Base-by-base conservation (phyloP, 1,284 basidiomycete genomes). In the Mycosarcoma mackinlayi region DNA sequence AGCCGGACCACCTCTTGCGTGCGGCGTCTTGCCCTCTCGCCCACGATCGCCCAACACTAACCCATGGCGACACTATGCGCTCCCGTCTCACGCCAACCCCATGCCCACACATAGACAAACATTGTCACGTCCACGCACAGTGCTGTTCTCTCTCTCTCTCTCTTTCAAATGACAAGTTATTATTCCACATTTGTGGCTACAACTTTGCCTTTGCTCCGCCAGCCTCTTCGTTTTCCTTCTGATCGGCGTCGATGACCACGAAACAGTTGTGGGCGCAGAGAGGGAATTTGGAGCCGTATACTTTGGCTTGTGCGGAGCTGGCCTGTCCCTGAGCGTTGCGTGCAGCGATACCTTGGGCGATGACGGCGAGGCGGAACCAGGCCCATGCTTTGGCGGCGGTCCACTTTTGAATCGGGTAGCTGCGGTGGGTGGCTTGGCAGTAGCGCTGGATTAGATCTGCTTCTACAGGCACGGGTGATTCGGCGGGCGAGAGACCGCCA, bases 291-390 rank as follows among this genome's bases (percentile, higher is more conserved):
- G 57, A 48, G 0, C 69, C 78, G 31, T 78, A 77, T 33, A 52
- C 48, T 18, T 71, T 62, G 4, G 77, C 77, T 28, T 78, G 84
- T 65, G 92, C 93, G 0, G 91, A 92, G 76, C 89, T 92, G 0
- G 93, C 93, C 84, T 95, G 93, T 8, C 92, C 88, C 42, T 89
- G 86, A 0, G 92, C 91, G 48, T 88, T 88, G 14, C 95, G 88
- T 5, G 95, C 94, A 1, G 94, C 92, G 62, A 98, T 95, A 3
- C 94, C 94, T 84, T 98, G 94, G 0, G 88, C 85, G 73, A 97
- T 97, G 62, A 98, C 88, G 0, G 92, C 88, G 34, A 93, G 90
- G 49, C 92, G 86, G 85, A 94, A 93, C 45, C 94, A 84, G 86
- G 92, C 92, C 90, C 92, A 95, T 65, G 91, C 92, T 18, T 89